phyloP scores from a whole-genome alignment of 306 rosid genomes.

The Alnus rubra region DNA sequence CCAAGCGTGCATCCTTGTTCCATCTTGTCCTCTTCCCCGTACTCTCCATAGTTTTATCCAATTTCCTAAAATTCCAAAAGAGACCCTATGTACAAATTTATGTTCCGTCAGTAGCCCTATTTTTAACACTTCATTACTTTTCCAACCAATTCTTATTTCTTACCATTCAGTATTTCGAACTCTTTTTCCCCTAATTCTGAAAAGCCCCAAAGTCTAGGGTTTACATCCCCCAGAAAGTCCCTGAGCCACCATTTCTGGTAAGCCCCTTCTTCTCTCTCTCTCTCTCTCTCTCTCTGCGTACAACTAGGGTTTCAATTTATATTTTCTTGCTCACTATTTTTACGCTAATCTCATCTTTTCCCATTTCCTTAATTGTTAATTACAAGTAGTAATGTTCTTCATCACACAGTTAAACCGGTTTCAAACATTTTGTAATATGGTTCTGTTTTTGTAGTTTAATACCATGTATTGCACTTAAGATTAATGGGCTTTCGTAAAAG shows the following conservation, averaged over 20 bases:
- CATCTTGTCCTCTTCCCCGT: background rate
- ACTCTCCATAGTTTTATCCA: background rate
- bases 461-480: slow-evolving; percentile 10
- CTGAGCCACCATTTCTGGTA: slow-evolving; percentile 30
- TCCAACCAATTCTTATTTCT: slow-evolving; percentile 30
- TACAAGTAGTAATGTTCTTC: background rate
- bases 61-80: background rate
- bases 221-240: slow-evolving; percentile 31
- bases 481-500: background rate
- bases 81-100: background rate
- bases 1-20: background rate
- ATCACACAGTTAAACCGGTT: background rate
- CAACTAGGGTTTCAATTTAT: background rate
- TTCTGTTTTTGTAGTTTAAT: background rate
- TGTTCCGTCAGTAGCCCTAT: slow-evolving; percentile 9
- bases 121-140: background rate
- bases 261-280: slow-evolving; percentile 11
- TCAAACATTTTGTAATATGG: background rate
- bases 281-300: background rate
- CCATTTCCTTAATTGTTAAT: background rate
- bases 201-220: slow-evolving; percentile 46
- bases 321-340: background rate
- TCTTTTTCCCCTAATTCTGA: slow-evolving; percentile 30
- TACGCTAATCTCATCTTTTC: background rate
- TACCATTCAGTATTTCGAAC: background rate